Evolutionary conservation across 495 filamentous ascomycete species (phyloP), one percentile per base, ranked within the genome.

Genomic region (Geopyxis carbonaria): DNA sequence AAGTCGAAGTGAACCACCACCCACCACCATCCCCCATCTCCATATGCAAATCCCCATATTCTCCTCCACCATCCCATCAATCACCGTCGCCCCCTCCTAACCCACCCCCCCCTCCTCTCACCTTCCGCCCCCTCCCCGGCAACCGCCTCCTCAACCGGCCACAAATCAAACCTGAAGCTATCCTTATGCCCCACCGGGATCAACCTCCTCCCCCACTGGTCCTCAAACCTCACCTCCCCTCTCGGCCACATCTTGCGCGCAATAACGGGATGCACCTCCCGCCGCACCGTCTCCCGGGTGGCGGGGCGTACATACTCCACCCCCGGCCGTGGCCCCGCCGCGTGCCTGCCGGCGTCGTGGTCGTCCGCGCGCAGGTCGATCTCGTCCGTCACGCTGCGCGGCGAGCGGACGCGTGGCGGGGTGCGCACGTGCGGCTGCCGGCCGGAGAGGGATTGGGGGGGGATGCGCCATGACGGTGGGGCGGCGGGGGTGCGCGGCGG

Each of bases 81-180:
- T 30, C 11, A 11, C 27, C 31, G 10, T 34, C 31, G 10, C 38
- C 20, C 10, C 28, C 38, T 13, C 19, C n/a, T 20, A 38, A 54
- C 51, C 49, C 51, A 54, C 31, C 42, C 49, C 27, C 49, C 49
- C 25, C 45, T 46, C 1, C 35, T 15, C 13, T 23, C 40, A 31
- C 48, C 43, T 16, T 46, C 51, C 20, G 30, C 36, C 13, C 46
- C 51, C 32, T 55, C 46, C 14, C 42, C 44, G 14, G 16, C 37
- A 23, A 50, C 50, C 27, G 50, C 51, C 33, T 55, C 51, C 33
- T 55, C 51, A 2, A 54, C 50, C 19, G 51, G 51, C 51, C 51
- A 55, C 10, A 55, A 31, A 25, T 55, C 50, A 38, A 55, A 55
- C 22, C 40, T 34, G 31, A 50, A 55, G 13, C 46, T 45, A 42